Evolutionary conservation across 331 rosid species (phyloP).

Genomic region (Dryas integrifolia): DNA sequence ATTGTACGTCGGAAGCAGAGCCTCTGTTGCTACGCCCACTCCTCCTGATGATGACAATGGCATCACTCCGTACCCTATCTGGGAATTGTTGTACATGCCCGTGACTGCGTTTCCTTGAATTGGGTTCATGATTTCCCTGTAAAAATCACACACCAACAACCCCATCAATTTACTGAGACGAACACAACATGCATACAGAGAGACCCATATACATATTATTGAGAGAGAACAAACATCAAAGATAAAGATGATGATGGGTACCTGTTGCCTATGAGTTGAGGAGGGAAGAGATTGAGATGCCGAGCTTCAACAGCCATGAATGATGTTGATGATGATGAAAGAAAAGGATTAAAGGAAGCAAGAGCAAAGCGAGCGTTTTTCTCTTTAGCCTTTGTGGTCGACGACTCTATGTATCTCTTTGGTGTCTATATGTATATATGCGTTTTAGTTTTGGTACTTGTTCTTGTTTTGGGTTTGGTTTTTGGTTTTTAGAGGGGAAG

Average conservation of each 20-base stretch:
- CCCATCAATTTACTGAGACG: no score
- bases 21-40: conserved; percentile 36
- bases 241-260: conserved; percentile 1
- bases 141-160: neutral
- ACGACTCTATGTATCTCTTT: neutral
- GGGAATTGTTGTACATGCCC: conserved; percentile 38
- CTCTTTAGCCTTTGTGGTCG: neutral
- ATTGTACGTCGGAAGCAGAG: conserved; percentile 43
- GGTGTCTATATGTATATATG: neutral
- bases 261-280: conserved; percentile 64
- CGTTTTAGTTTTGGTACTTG: conserved; percentile 6
- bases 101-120: conserved; percentile 34
- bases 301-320: conserved; percentile 88
- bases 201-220: neutral
- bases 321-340: neutral
- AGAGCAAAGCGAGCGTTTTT: neutral
- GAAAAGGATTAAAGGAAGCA: neutral
- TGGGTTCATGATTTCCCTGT: conserved; percentile 69
- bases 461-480: conserved; percentile 13
- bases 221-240: neutral
- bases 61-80: conserved; percentile 38
- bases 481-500: conserved; percentile 1
- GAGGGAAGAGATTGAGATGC: conserved; percentile 63
- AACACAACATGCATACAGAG: neutral
- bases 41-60: conserved; percentile 44